phyloP scores from a whole-genome alignment of 2,329 filamentous ascomycete genomes.

The Xylariaceae sp. region DNA sequence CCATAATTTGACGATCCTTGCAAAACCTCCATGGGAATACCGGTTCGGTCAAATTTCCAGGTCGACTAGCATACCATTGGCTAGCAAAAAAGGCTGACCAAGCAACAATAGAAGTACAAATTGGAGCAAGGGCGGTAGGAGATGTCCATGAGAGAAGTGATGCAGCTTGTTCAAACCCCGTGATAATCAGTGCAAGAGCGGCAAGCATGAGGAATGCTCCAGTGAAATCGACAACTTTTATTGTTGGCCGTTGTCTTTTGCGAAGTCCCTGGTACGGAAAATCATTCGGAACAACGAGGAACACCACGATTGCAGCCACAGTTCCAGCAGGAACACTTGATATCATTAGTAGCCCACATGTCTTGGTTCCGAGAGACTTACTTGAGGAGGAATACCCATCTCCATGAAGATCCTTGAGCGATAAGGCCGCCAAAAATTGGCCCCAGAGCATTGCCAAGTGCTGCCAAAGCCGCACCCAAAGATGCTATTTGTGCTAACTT shows the following conservation, averaged over 20 bases:
- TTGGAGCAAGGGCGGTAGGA: constrained; percentile 5
- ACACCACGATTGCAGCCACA: background rate
- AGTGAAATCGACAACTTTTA: constrained; percentile 15
- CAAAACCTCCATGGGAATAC: constrained; percentile 1
- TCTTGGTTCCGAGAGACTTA: too few species aligned
- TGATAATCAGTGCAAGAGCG: constrained; percentile 12
- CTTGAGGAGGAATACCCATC: constrained; percentile 24
- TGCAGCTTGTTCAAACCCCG: constrained; percentile 13
- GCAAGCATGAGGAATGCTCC: constrained; percentile 18
- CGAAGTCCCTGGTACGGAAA: constrained; percentile 14
- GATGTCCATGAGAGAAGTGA: constrained; percentile 6
- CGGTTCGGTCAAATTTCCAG: constrained; percentile 5
- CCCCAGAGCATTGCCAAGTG: constrained; percentile 18
- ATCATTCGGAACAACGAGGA: constrained; percentile 9
- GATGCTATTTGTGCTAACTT: constrained; percentile 6
- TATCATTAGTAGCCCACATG: constrained; percentile 15
- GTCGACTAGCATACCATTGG: too few species aligned
- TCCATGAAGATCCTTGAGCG: constrained; percentile 11
- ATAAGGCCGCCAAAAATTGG: constrained; percentile 23
- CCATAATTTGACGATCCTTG: too few species aligned
- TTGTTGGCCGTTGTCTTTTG: background rate
- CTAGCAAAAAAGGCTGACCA: constrained; percentile 21
- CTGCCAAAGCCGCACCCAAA: background rate
- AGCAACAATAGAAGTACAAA: constrained; percentile 10
- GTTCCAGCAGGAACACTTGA: constrained; percentile 13